Conservation (phyloP, 208 protist genomes). For the Vickermania ingenoplastis region DNA sequence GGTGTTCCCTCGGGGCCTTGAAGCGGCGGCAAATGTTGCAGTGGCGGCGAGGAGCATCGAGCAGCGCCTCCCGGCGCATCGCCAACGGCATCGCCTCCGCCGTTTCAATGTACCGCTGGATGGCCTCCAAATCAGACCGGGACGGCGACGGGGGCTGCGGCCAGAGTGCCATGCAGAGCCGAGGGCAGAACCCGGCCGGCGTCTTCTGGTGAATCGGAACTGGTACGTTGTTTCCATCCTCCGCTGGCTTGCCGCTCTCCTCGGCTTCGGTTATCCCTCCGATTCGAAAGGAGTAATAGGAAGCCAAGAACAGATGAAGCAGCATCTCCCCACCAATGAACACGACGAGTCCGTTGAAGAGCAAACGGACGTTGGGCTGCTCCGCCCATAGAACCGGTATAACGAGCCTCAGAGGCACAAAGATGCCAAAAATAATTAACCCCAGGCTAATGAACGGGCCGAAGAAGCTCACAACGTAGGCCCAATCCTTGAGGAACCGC, state of each 20-base stretch:
- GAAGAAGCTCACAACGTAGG: too few relatives aligned
- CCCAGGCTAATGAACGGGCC: background rate
- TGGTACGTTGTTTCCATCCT: background rate
- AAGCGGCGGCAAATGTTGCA: slow-evolving; percentile 54
- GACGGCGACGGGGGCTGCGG: background rate
- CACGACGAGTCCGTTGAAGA: background rate
- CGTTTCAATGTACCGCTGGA: background rate
- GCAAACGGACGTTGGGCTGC: background rate
- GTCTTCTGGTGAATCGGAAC: background rate
- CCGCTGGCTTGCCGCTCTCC: background rate
- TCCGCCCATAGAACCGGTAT: background rate
- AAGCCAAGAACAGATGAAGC: background rate
- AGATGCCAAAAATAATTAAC: background rate
- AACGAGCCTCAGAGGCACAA: background rate
- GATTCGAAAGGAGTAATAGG: background rate
- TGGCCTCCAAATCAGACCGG: background rate
- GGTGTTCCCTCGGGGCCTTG: slow-evolving; percentile 82
- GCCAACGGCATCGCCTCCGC: slow-evolving; percentile 18
- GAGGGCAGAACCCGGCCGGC: background rate
- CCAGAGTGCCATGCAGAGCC: background rate
- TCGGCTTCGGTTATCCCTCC: background rate
- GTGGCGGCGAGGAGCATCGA: slow-evolving; percentile 53
- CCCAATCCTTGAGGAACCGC: too few relatives aligned
- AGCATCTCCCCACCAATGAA: background rate
- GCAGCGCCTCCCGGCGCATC: slow-evolving; percentile 25